phyloP scores from a whole-genome alignment of 176 grass and related monocot species.

The Triticum turgidum region DNA sequence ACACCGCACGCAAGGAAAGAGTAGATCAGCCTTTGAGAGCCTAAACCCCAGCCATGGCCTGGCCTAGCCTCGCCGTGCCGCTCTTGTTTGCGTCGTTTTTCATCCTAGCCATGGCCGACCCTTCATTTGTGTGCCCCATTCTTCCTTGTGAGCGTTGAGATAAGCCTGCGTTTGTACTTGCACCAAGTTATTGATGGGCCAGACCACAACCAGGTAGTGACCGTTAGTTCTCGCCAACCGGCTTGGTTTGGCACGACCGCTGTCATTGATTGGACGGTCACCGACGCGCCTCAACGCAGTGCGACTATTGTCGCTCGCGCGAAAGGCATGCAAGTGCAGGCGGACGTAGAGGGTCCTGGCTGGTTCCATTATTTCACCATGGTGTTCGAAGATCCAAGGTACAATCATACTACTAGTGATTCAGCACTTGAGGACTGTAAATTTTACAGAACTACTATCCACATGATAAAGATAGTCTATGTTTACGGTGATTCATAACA shows the following conservation, averaged over 20 bases:
- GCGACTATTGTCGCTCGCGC: background rate
- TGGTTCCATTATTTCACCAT: constrained; percentile 10
- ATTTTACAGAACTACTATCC: background rate
- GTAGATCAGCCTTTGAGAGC: background rate
- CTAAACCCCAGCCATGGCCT: background rate
- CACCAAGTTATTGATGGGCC: background rate
- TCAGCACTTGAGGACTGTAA: background rate
- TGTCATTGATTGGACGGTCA: background rate
- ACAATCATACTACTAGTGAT: background rate
- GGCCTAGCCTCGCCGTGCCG: background rate
- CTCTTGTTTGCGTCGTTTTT: background rate
- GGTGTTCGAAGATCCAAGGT: constrained; percentile 3
- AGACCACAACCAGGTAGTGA: background rate
- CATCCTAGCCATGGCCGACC: background rate
- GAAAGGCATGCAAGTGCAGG: background rate
- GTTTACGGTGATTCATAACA: background rate
- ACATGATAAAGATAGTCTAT: background rate
- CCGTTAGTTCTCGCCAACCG: background rate
- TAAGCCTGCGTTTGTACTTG: background rate
- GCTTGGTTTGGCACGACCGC: background rate
- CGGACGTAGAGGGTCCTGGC: background rate
- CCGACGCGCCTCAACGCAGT: background rate
- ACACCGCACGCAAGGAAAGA: background rate
- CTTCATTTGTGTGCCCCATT: constrained; percentile 2
- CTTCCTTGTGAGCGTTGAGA: background rate